Percentiles rank a stretch among this genome's conserved stretches.
phyloP scores from a whole-genome alignment of 2,329 filamentous ascomycete species.

The Pseudopithomyces maydicus region DNA sequence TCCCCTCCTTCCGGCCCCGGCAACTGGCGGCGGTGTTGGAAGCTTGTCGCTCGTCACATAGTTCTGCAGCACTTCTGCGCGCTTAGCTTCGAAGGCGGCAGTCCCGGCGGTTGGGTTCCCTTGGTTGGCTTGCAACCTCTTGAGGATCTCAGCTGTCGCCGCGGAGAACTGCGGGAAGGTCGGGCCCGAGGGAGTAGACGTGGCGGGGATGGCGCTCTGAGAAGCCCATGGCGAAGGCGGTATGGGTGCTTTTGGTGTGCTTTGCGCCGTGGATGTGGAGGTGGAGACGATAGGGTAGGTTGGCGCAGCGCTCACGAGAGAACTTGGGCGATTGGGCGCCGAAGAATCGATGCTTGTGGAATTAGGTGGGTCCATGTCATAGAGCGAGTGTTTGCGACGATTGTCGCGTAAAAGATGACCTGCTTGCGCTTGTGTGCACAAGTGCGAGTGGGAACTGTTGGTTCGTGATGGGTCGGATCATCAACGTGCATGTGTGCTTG shows the following conservation, averaged over 20 bases:
- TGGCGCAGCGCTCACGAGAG: conserved; percentile 16
- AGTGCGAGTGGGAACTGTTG: conserved; percentile 1
- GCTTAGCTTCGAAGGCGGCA: conserved; percentile 52
- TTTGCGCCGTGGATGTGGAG: conserved; percentile 22
- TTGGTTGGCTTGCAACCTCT: conserved; percentile 43
- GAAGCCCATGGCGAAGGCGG: conserved; percentile 31
- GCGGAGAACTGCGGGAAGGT: conserved; percentile 42
- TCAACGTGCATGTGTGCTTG: conserved; percentile 1
- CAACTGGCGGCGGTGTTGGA: conserved; percentile 42
- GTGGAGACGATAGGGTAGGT: conserved; percentile 24
- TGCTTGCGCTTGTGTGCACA: not conserved
- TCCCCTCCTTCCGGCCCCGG: conserved; percentile 33
- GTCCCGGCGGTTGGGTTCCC: conserved; percentile 40
- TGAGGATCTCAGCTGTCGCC: conserved; percentile 49
- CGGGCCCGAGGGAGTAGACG: conserved; percentile 20
- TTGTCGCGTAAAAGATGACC: conserved; percentile 4
- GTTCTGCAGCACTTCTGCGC: conserved; percentile 51
- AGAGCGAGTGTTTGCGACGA: conserved; percentile 8
- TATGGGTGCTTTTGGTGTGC: conserved; percentile 20
- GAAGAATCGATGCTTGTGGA: conserved; percentile 10
- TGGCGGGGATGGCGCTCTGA: conserved; percentile 30
- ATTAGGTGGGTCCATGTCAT: conserved; percentile 25
- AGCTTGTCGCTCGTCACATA: conserved; percentile 53
- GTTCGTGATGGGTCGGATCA: conserved; percentile 6
- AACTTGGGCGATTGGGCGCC: conserved; percentile 24